Evolutionary conservation across 257 asterid genomes (phyloP), one percentile per base, ranked within the genome.

Genomic region (Ophiorrhiza pumila): DNA sequence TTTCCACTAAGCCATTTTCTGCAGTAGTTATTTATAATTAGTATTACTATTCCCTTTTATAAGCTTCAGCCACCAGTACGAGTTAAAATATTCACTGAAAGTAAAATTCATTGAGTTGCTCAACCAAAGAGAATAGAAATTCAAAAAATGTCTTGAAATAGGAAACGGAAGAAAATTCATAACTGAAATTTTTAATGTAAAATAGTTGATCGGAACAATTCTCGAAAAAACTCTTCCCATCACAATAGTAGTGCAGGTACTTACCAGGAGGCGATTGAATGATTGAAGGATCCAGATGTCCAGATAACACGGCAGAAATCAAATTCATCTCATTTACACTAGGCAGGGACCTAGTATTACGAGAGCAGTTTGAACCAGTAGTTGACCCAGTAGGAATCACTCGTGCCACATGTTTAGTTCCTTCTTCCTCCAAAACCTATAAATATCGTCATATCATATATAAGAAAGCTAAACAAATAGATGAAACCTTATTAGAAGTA

Each of bases 251-350:
- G 31, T 23, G 42, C 32, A 68, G 68, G 35, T 61, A 74, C 85
- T 87, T 78, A 88, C 98, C 96, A 57, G 97, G 97, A 56, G 90
- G 90, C 63, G 89, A 84, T 76, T 78, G 71, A 39, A 95, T 74
- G 73, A 84, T 63, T 50, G 92, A 85, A 71, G 90, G 94, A 85
- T 90, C 90, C 41, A 95, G 75, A 77, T 81, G 80, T 80, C 96
- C 99, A 68, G 90, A 84, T 75, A 90, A 71, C 73, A 88, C 86
- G 25, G 96, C 96, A 81, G 89, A 80, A 69, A 95, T 71, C 68
- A 95, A 74, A 75, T 90, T 91, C 77, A 79, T 78, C 86, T 95
- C 99, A 14, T 86, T 95, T 76, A 90, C 90, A 76, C 70, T 85
- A 31, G 87, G 87, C 77, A 86, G 73, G 66, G 83, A 80, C 78